Evolutionary conservation across 1,139 yeast species (phyloP).

Genomic region (Yamadazyma kanchanaburiensis): DNA sequence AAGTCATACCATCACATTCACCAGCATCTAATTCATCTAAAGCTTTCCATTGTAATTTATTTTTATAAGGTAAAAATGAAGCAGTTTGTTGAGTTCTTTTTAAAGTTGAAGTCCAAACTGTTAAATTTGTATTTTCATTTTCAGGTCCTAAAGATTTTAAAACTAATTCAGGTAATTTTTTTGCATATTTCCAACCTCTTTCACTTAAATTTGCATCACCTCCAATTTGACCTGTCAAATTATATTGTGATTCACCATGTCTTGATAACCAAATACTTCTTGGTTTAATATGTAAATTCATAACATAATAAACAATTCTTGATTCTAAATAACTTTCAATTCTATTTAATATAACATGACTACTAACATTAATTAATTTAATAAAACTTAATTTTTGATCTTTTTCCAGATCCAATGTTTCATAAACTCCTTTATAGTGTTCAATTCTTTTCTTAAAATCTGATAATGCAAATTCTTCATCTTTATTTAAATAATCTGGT

Average conservation of each 20-base stretch:
- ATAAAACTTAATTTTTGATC: conserved; percentile 77
- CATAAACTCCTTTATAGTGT: conserved; percentile 70
- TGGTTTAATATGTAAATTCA: conserved; percentile 92
- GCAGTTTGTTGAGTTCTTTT: conserved; percentile 93
- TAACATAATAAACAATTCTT: conserved; percentile 89
- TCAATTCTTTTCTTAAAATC: conserved; percentile 75
- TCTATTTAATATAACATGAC: conserved; percentile 82
- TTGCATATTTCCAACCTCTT: conserved; percentile 84
- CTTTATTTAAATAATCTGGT: conserved; percentile 77
- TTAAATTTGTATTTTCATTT: conserved; percentile 57
- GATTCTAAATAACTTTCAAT: conserved; percentile 88
- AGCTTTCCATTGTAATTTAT: conserved; percentile 90
- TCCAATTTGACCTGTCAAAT: conserved; percentile 91
- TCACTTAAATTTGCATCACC: conserved; percentile 89
- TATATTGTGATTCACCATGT: conserved; percentile 93
- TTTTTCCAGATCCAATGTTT: conserved; percentile 56
- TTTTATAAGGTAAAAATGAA: conserved; percentile 70
- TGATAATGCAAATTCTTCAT: conserved; percentile 65
- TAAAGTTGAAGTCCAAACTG: conserved; percentile 96
- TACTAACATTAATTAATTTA: conserved; percentile 80
- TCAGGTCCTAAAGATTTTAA: conserved; percentile 70
- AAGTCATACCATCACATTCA: conserved; percentile 94
- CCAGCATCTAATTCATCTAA: conserved; percentile 97
- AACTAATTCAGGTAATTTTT: conserved; percentile 76
- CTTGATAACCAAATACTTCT: conserved; percentile 90